These are phyloP conservation scores for Pichia manshurica DNA, from an alignment of 805 yeast genomes.

Conservation along the genomic window DNA sequence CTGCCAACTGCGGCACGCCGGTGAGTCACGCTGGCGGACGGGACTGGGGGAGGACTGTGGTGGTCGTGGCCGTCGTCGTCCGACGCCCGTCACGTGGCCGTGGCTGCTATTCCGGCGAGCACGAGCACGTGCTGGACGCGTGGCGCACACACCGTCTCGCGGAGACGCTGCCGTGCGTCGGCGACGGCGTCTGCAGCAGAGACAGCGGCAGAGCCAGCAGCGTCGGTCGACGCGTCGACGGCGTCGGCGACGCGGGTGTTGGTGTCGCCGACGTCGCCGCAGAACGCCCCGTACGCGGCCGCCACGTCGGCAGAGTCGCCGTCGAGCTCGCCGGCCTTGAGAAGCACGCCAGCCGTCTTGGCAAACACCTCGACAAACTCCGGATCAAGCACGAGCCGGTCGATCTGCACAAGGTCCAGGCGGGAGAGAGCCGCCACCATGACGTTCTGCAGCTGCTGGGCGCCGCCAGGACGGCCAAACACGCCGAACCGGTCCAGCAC, in stretches of 20 bases:
- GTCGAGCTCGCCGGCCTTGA: not conserved
- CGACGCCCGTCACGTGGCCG: too few relatives aligned
- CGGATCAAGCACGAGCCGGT: not conserved
- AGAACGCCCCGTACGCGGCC: not conserved
- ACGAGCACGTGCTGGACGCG: not conserved
- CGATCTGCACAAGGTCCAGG: not conserved
- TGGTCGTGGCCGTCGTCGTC: too few relatives aligned
- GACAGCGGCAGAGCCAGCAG: not conserved
- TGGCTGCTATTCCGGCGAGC: not conserved
- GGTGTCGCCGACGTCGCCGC: too few relatives aligned
- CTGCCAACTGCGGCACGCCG: too few relatives aligned
- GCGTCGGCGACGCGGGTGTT: too few relatives aligned
- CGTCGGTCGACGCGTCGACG: too few relatives aligned
- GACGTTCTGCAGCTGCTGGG: not conserved
- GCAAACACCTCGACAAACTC: conserved; percentile 1
- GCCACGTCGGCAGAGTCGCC: not conserved
- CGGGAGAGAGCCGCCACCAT: not conserved
- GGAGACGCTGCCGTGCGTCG: not conserved
- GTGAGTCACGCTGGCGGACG: too few relatives aligned
- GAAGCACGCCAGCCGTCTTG: not conserved
- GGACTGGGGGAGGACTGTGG: too few relatives aligned
- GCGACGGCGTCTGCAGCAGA: not conserved
- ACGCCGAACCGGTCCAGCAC: not conserved
- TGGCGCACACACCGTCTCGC: not conserved
- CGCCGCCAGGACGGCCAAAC: not conserved